A percentile compares a stretch with the other conserved stretches of the same genome.
These are phyloP conservation scores for Alnus rubra DNA, from an alignment of 306 rosid species.

Conservation along the genomic window DNA sequence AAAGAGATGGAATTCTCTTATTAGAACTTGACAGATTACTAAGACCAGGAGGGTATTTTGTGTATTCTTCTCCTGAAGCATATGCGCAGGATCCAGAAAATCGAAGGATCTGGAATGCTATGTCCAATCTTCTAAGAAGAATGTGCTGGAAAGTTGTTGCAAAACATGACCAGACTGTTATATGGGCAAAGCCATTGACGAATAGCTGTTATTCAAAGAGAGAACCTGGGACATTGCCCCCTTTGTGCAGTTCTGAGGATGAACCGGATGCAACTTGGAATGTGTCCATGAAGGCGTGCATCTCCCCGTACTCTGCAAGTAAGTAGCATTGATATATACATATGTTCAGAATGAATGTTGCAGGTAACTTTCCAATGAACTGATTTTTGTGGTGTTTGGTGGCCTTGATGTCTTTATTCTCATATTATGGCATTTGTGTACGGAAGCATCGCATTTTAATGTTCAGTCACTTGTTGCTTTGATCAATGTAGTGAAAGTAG, in stretches of 20 bases:
- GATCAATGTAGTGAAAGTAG: background rate
- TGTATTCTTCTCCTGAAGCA: slow-evolving; percentile 67
- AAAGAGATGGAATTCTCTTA: slow-evolving; percentile 56
- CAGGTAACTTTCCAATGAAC: background rate
- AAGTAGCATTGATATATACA: slow-evolving; percentile 22
- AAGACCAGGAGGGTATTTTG: slow-evolving; percentile 65
- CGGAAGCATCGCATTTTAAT: background rate
- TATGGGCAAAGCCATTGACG: slow-evolving; percentile 56
- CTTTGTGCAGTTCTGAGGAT: slow-evolving; percentile 39
- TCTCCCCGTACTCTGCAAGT: slow-evolving; percentile 53
- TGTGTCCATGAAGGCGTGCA: slow-evolving; percentile 57
- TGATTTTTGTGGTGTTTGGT: background rate
- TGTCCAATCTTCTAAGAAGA: slow-evolving; percentile 46
- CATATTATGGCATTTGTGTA: background rate
- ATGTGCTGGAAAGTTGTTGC: slow-evolving; percentile 63
- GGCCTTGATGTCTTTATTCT: background rate
- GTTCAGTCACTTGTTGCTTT: background rate
- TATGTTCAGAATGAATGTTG: background rate
- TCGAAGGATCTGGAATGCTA: slow-evolving; percentile 51
- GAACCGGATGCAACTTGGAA: slow-evolving; percentile 60
- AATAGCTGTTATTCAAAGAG: slow-evolving; percentile 63
- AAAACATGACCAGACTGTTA: slow-evolving; percentile 58
- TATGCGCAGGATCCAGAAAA: slow-evolving; percentile 56
- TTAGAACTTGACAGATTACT: slow-evolving; percentile 62
- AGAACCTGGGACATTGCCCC: slow-evolving; percentile 42